These are phyloP conservation scores for Xerocomus potaroensis DNA, from an alignment of 768 basidiomycete species.

Conservation along the genomic window DNA sequence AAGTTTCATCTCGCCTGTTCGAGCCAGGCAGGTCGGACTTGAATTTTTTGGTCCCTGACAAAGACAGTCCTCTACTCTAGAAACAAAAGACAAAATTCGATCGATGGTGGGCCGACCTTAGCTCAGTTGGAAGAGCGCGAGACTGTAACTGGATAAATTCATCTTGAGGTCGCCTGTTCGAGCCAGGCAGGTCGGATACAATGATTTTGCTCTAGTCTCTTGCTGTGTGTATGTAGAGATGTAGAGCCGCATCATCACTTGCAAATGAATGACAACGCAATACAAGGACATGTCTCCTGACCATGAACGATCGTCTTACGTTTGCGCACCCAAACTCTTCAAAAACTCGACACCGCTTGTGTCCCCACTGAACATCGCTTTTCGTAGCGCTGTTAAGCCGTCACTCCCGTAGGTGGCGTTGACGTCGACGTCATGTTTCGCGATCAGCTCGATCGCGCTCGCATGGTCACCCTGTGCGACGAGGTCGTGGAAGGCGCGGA, in stretches of 20 bases:
- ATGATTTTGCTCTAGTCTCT: constrained; percentile 1
- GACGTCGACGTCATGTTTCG: constrained; percentile 20
- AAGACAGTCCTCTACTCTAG: not conserved
- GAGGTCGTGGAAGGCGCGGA: constrained; percentile 24
- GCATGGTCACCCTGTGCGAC: constrained; percentile 20
- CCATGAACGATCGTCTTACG: too few species aligned
- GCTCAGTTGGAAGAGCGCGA: constrained; percentile 50
- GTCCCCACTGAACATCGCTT: constrained; percentile 21
- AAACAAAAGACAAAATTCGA: too few species aligned
- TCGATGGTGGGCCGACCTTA: constrained; percentile 20
- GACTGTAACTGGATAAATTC: constrained; percentile 37
- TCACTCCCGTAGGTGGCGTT: constrained; percentile 18
- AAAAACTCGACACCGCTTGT: constrained; percentile 17
- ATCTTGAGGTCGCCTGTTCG: constrained; percentile 46
- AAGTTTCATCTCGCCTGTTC: constrained; percentile 44
- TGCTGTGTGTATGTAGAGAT: too few species aligned
- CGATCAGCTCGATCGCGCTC: constrained; percentile 13
- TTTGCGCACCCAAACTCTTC: constrained; percentile 18
- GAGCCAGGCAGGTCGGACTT: constrained; percentile 38
- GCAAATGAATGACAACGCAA: too few species aligned
- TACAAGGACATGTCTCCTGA: too few species aligned
- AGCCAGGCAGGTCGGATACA: constrained; percentile 36
- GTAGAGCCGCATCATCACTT: too few species aligned
- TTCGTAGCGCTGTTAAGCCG: constrained; percentile 20
- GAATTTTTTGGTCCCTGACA: not conserved